A percentile compares a stretch with the other conserved stretches of the same genome.
phyloP scores from a whole-genome alignment of 169 alveolate genomes.

The Plasmodium cynomolgi region DNA sequence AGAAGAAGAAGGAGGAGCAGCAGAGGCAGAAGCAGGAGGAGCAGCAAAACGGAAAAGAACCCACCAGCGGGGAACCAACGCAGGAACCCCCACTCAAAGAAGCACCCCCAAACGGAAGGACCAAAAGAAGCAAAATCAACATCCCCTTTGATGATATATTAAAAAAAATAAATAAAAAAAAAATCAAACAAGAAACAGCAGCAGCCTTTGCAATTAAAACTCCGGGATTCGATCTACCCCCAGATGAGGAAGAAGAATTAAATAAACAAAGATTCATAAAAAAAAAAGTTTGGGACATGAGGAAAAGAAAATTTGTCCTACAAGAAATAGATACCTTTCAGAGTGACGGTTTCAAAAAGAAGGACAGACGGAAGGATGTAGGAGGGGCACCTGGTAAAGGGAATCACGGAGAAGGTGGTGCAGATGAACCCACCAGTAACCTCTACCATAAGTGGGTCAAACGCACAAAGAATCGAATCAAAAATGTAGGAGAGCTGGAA shows the following conservation, averaged over 20 bases:
- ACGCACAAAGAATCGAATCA: constrained; percentile 76
- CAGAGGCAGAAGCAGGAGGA: not conserved
- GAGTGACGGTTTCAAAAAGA: constrained; percentile 25
- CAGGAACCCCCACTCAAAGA: not conserved
- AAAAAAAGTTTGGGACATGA: constrained; percentile 77
- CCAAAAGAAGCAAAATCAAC: not conserved
- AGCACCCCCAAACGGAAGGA: not conserved
- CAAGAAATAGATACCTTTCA: constrained; percentile 62
- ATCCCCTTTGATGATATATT: constrained; percentile 72
- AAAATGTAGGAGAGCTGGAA: constrained; percentile 81
- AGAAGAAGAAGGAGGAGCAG: not conserved
- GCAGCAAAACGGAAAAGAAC: constrained; percentile 6
- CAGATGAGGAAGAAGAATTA: constrained; percentile 81
- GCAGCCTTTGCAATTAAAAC: constrained; percentile 53
- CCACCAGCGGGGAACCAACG: not conserved
- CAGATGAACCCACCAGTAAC: constrained; percentile 20
- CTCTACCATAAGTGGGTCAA: constrained; percentile 81
- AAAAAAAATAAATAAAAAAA: constrained; percentile 60
- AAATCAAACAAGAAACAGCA: constrained; percentile 18
- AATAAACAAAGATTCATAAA: constrained; percentile 75
- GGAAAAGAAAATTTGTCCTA: constrained; percentile 73
- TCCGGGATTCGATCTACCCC: constrained; percentile 77
- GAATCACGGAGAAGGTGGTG: not conserved
- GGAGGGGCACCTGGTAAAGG: not conserved
- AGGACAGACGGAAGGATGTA: constrained; percentile 25